These are phyloP conservation scores for Ophiocordyceps sinensis DNA, from an alignment of 2,329 filamentous ascomycete genomes.

Conservation along the genomic window DNA sequence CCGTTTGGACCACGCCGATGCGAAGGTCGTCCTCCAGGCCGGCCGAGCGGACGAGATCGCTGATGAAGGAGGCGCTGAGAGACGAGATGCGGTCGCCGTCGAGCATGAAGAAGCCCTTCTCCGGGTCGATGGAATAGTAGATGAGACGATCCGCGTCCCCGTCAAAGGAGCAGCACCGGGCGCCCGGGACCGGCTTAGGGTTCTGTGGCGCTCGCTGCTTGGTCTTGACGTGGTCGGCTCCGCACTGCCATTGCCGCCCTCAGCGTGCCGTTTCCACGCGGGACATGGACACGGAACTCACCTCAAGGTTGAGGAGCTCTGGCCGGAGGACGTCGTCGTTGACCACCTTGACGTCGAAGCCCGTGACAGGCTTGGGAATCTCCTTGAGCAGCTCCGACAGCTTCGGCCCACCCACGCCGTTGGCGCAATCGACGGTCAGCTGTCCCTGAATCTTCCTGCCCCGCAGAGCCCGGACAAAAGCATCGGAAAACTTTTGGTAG, in stretches of 20 bases:
- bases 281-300: constrained; percentile 24
- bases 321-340: constrained; percentile 90
- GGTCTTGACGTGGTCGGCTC: constrained; percentile 95
- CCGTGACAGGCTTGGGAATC: constrained; percentile 54
- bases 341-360: constrained; percentile 69
- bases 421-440: constrained; percentile 86
- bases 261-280: background rate
- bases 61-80: constrained; percentile 84
- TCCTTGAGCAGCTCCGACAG: constrained; percentile 74
- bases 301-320: constrained; percentile 77
- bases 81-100: constrained; percentile 96
- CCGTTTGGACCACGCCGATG: constrained; percentile 92
- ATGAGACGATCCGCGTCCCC: constrained; percentile 92
- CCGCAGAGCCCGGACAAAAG: constrained; percentile 73
- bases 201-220: constrained; percentile 78
- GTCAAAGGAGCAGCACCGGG: constrained; percentile 80
- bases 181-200: constrained; percentile 61
- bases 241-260: constrained; percentile 43
- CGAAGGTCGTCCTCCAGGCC: constrained; percentile 68
- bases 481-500: constrained; percentile 78
- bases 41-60: constrained; percentile 68
- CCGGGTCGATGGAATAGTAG: constrained; percentile 81
- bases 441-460: constrained; percentile 59
- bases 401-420: constrained; percentile 91
- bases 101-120: constrained; percentile 76